These are phyloP conservation scores for Diaporthe aspalathi DNA, from an alignment of 2,329 filamentous ascomycete genomes.

Conservation along the genomic window DNA sequence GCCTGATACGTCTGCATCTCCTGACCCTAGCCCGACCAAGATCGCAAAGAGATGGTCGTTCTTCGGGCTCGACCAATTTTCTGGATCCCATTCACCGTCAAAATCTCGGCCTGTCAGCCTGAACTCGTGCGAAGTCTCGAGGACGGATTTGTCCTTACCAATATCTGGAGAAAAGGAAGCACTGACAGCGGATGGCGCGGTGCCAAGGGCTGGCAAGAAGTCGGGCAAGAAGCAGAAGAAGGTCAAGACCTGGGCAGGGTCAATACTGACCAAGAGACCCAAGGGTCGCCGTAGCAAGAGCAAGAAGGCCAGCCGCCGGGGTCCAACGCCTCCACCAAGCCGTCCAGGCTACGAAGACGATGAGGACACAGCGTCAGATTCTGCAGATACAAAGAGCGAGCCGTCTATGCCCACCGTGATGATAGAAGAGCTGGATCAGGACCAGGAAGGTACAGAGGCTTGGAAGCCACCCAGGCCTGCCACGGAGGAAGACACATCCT, in stretches of 20 bases:
- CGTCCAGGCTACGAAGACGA: conserved; percentile 47
- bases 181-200: conserved; percentile 41
- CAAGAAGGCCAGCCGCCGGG: conserved; percentile 56
- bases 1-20: conserved; percentile 47
- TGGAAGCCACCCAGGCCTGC: conserved; percentile 54
- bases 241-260: conserved; percentile 78
- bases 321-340: conserved; percentile 60
- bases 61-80: conserved; percentile 69
- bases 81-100: conserved; percentile 57
- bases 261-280: conserved; percentile 72
- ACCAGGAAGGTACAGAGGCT: conserved; percentile 44
- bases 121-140: conserved; percentile 55
- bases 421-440: conserved; percentile 53
- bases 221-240: conserved; percentile 68
- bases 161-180: conserved; percentile 52
- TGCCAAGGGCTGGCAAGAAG: conserved; percentile 46
- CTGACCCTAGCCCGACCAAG: conserved; percentile 61
- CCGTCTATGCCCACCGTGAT: conserved; percentile 53
- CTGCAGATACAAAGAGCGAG: conserved; percentile 45
- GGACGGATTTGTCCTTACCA: conserved; percentile 47
- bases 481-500: conserved; percentile 72
- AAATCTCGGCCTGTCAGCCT: conserved; percentile 61
- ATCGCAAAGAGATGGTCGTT: conserved; percentile 71
- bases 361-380: conserved; percentile 45
- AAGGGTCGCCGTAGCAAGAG: conserved; percentile 61